Percentiles rank a stretch among this genome's conserved stretches.
phyloP scores from a whole-genome alignment of 306 rosid genomes.

The Vigna hirtella region DNA sequence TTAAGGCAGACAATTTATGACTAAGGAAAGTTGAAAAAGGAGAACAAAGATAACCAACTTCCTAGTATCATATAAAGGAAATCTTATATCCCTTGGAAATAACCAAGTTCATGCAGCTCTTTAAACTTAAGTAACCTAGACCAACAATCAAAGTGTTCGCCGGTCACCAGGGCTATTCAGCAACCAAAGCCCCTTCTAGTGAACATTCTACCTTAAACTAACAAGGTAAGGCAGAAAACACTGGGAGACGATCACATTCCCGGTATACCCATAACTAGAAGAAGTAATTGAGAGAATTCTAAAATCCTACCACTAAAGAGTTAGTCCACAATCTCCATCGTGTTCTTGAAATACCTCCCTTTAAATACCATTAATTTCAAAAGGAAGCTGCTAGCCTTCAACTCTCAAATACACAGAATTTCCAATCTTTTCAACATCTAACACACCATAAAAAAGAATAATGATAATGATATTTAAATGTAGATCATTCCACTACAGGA shows the following conservation, averaged over 20 bases:
- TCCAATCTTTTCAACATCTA: neutral
- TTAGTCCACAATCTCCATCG: neutral
- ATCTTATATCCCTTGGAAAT: neutral
- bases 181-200: neutral
- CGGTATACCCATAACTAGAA: neutral
- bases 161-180: neutral
- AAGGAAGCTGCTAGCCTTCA: neutral
- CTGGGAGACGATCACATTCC: neutral
- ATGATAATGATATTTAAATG: conserved; percentile 12
- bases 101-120: neutral
- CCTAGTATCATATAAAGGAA: neutral
- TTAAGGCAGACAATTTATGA: neutral
- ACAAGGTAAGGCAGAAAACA: neutral
- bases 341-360: neutral
- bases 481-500: conserved; percentile 22
- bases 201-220: neutral
- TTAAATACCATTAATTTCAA: neutral
- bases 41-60: neutral
- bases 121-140: neutral
- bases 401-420: neutral
- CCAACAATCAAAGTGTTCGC: neutral
- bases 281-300: neutral
- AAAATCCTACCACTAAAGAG: neutral
- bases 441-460: conserved; percentile 21
- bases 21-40: neutral